Percentiles rank a stretch among this genome's conserved stretches.
Evolutionary conservation across 208 protist species (phyloP).

Genomic region (Trypanosoma boissoni): DNA sequence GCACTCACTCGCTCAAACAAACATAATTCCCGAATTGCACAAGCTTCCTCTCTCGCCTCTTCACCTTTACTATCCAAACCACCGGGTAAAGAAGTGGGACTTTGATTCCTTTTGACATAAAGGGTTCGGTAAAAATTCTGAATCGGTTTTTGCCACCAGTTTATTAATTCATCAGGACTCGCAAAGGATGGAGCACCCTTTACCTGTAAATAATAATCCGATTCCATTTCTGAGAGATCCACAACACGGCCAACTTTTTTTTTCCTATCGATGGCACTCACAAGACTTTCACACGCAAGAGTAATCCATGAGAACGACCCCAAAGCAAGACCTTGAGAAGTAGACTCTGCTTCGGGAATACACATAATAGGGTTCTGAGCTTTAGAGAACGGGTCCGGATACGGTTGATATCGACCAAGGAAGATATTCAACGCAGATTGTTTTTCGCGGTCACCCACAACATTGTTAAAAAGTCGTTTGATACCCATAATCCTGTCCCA

Average conservation of each 20-base stretch:
- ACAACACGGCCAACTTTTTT: constrained; percentile 2
- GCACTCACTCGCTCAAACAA: background rate
- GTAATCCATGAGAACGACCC: background rate
- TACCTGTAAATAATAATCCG: constrained; percentile 64
- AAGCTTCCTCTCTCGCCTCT: no score
- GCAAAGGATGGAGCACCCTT: constrained; percentile 31
- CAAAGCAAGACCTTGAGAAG: background rate
- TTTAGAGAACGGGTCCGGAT: constrained; percentile 9
- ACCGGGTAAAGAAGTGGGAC: no score
- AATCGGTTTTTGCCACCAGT: constrained; percentile 63
- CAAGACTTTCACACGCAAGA: background rate
- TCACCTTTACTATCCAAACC: no score
- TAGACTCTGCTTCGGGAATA: background rate
- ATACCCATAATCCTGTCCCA: constrained; percentile 89
- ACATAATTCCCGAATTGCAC: no score
- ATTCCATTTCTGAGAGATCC: constrained; percentile 34
- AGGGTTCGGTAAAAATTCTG: constrained; percentile 10
- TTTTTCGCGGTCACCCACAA: constrained; percentile 74
- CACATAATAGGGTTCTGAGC: constrained; percentile 20
- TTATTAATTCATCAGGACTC: constrained; percentile 7
- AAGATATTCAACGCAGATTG: constrained; percentile 80
- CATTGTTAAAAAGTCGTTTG: constrained; percentile 87
- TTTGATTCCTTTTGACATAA: no score
- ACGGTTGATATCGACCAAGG: constrained; percentile 68
- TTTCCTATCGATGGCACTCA: background rate